Conservation (phyloP, 1,284 basidiomycete species). For the Heterobasidion parviporum region DNA sequence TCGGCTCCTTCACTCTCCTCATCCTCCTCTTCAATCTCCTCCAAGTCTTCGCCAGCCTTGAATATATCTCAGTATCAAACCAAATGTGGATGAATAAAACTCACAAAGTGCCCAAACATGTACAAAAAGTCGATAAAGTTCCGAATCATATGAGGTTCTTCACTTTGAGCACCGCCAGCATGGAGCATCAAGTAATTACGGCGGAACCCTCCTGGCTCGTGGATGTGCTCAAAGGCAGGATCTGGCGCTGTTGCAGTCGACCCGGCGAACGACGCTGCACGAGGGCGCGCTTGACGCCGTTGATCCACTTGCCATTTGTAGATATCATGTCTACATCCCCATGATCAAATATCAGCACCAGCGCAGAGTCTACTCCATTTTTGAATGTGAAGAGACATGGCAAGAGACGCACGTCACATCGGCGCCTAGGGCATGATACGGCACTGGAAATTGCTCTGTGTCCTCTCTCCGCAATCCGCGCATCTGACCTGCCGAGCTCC, state of each 20-base stretch:
- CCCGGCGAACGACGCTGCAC: slow-evolving; percentile 69
- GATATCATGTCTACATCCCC: slow-evolving; percentile 66
- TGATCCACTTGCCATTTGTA: slow-evolving; percentile 90
- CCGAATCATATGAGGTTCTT: slow-evolving; percentile 59
- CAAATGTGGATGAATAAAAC: slow-evolving; percentile 22
- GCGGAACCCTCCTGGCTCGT: slow-evolving; percentile 90
- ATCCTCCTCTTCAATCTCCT: slow-evolving; percentile 70
- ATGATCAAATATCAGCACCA: neutral
- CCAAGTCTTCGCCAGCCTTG: slow-evolving; percentile 90
- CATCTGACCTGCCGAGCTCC: slow-evolving; percentile 26
- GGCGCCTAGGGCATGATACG: slow-evolving; percentile 77
- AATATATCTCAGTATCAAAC: slow-evolving; percentile 1
- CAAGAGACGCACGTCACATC: slow-evolving; percentile 76
- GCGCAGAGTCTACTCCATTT: neutral
- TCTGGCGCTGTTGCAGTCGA: slow-evolving; percentile 38
- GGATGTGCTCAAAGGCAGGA: slow-evolving; percentile 84
- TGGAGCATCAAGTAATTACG: slow-evolving; percentile 76
- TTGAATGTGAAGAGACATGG: slow-evolving; percentile 1
- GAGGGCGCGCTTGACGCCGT: slow-evolving; percentile 48
- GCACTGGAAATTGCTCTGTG: slow-evolving; percentile 72
- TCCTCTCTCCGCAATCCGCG: slow-evolving; percentile 29
- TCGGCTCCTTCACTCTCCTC: slow-evolving; percentile 32
- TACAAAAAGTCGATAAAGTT: slow-evolving; percentile 93
- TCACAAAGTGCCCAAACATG: slow-evolving; percentile 89
- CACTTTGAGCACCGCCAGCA: slow-evolving; percentile 55